Evolutionary conservation across 2,329 filamentous ascomycete species (phyloP), one percentile per base, ranked within the genome.

Genomic region (Hymenoscyphus fraxineus): DNA sequence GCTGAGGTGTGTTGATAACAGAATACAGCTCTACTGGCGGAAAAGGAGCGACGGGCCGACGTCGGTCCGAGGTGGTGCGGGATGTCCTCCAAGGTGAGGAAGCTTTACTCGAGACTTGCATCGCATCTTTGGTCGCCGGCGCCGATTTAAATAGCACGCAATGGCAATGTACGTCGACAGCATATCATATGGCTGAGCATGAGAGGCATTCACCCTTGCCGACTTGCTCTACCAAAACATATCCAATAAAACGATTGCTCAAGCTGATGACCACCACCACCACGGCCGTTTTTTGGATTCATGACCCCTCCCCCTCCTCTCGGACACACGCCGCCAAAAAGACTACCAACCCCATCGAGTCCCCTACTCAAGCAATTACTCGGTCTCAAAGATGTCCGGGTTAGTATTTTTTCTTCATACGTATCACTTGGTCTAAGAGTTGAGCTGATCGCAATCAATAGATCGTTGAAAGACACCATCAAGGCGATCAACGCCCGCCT

Each of bases 401-500:
- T 51, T 51, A n/a, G 44, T 51, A 22, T 51, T 51, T 19, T 7
- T 51, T n/a, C 22, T 22, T 51, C n/a, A 51, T 51, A 22, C 22
- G 19, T n/a, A 51, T 51, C 7, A 7, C 9, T 22, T 1, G 19
- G 12, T 12, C 44, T n/a, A 22, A 9, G 35, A 7, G 10, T 22
- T 22, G 22, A 22, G 22, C 44, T 51, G 44, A 51, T n/a, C 22
- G 44, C 44, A n/a, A 51, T 22, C 44, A 19, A 19, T 67, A 76
- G 74, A 64, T 74, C 72, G 40, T 65, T 85, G 57, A 88, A 85
- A 73, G 85, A 88, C 71, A 80, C 89, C 58, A 78, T 79, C 69
- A 88, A 85, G 77, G 82, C 83, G 63, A 80, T 88, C 73, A 78
- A 78, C 62, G 75, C 77, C 72, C 84, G 81, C 74, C 70, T 85